Evolutionary conservation across 495 filamentous ascomycete genomes (phyloP), one percentile per base, ranked within the genome.

Genomic region (Trichocladium antarcticum): DNA sequence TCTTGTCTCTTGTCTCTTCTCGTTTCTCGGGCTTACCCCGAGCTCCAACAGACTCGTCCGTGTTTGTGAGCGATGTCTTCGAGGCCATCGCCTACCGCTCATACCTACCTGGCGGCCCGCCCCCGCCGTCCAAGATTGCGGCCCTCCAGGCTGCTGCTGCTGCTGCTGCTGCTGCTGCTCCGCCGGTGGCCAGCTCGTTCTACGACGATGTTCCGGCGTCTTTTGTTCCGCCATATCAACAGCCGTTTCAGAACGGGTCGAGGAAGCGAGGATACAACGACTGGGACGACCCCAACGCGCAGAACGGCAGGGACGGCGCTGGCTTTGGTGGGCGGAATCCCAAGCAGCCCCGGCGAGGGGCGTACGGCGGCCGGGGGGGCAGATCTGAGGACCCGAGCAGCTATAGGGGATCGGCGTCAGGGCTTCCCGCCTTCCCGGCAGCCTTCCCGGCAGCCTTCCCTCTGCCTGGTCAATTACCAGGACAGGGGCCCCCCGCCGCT

Each of bases 61-160:
- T 71, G 3, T 96, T 98, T 53, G 85, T 96, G n/a, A 71, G 85
- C 47, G 90, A 95, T 57, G 77, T 94, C 34, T 88, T 98, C 60
- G 64, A 76, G 16, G 82, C 82, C 9, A 76, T 89, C 42, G 69
- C 76, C 11, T 81, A 78, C 56, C 79, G 79, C 56, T 70, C 74
- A 35, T 80, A 82, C 66, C 60, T 80, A 20, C 72, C 83, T 29
- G 70, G 73, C 50, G 69, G 78, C 55, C 63, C 65, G 20, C 66
- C 68, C 43, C 64, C 71, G 55, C 66, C 66, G 40, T 61, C 66
- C 28, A 56, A 54, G 50, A 38, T 57, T 37, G 48, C 58, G 36
- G 43, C 58, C 28, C 17, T 38, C 32, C 22, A 37, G 27, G 54
- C 49, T 37, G 52, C 46, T 31, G 42, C 52, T 24, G 55, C 56